Percentiles rank a stretch among this genome's conserved stretches.
Evolutionary conservation across 495 filamentous ascomycete genomes (phyloP).

Genomic region (Lindgomyces ingoldianus): DNA sequence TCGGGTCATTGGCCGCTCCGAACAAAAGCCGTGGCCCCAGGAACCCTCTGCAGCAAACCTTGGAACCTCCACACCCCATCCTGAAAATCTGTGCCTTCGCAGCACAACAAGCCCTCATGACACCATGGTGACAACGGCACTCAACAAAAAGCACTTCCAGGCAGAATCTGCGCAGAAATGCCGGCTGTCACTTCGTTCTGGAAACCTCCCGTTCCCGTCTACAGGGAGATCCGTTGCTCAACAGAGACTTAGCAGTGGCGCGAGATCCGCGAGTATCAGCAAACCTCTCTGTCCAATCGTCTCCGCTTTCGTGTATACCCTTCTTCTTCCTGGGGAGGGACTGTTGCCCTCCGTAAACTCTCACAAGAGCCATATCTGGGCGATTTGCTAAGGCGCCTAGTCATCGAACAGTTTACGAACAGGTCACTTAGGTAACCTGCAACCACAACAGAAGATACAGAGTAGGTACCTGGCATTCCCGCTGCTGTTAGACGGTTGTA

Average conservation of each 20-base stretch:
- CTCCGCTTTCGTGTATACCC: background rate
- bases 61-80: background rate
- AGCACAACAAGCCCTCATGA: background rate
- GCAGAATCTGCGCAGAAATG: background rate
- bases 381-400: background rate
- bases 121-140: background rate
- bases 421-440: background rate
- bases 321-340: background rate
- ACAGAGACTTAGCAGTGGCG: background rate
- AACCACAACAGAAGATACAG: background rate
- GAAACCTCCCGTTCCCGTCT: background rate
- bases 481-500: slow-evolving; percentile 1
- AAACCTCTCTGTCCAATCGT: background rate
- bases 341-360: background rate
- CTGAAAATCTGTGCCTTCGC: background rate
- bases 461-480: background rate
- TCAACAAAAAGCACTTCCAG: background rate
- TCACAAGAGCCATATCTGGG: too few species aligned
- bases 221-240: background rate
- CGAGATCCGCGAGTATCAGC: slow-evolving; percentile 2
- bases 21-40: background rate
- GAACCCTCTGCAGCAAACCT: background rate
- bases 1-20: background rate
- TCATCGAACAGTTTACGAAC: background rate
- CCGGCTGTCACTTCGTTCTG: background rate